These are phyloP conservation scores for Fusarium verticillioides DNA, from an alignment of 2,329 filamentous ascomycete species.

Conservation along the genomic window DNA sequence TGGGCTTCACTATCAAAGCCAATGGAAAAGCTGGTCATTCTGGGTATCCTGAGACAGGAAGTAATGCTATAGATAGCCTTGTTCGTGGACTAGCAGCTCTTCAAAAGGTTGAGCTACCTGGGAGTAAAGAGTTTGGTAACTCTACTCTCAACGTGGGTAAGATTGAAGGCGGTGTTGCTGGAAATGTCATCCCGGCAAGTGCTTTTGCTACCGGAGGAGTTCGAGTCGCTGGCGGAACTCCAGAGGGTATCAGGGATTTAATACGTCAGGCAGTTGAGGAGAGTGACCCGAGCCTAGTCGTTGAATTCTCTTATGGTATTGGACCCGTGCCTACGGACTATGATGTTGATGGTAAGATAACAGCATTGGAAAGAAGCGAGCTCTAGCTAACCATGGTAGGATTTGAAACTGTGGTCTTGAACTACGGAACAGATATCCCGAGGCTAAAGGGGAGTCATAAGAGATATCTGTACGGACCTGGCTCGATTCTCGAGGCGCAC, in stretches of 20 bases:
- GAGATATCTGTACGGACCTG: slow-evolving; percentile 5
- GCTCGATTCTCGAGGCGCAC: slow-evolving; percentile 6
- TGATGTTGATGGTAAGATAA: neutral
- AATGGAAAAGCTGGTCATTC: slow-evolving; percentile 6
- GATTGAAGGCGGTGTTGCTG: slow-evolving; percentile 5
- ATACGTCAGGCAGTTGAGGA: neutral
- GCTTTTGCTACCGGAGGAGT: neutral
- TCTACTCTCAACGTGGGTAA: neutral
- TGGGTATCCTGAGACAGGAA: slow-evolving; percentile 3
- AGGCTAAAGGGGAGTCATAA: neutral
- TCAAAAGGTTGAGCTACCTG: neutral
- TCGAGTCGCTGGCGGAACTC: neutral
- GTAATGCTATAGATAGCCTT: slow-evolving; percentile 11
- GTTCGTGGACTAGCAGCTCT: neutral
- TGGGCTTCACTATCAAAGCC: neutral
- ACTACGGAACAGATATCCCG: slow-evolving; percentile 4
- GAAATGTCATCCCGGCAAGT: slow-evolving; percentile 1
- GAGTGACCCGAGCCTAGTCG: neutral
- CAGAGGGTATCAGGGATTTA: neutral
- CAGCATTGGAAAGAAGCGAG: too few species aligned
- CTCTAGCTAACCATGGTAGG: too few species aligned
- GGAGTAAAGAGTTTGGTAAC: neutral
- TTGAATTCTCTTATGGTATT: neutral
- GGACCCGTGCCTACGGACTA: neutral
- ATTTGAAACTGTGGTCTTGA: neutral